Base-by-base conservation (phyloP, 2,329 filamentous ascomycete genomes). In the Cytospora leucostoma region DNA sequence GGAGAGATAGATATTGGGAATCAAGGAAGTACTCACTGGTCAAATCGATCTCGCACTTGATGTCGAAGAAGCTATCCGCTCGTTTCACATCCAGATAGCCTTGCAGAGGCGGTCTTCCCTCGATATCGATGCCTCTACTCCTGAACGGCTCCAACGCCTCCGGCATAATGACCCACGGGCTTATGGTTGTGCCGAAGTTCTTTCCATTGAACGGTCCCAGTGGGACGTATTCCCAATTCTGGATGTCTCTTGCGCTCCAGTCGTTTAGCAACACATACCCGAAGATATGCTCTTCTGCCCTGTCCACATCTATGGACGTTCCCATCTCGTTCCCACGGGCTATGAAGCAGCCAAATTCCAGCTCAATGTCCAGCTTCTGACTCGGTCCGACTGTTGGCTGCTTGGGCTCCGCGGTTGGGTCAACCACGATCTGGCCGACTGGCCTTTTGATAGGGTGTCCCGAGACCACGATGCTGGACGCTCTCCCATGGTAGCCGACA, bases 231-330 rank as follows among this genome's bases (percentile, higher is more conserved):
- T 96, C 92, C 90, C 90, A 95, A 0, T 84, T 84, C 73, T 96
- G 92, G 56, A 95, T 88, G 69, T 95, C 91, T 67, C 91, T 80
- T 5, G 91, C 91, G 61, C 88, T 92, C 92, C 92, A 96, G 75
- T 96, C 92, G 69, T 96, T 96, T 81, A 96, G 84, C 63, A 96
- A 76, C 0, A 95, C 91, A 33, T 92, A 81, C 15, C 92, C 92
- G 71, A 95, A 95, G 34, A 96, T 81, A 70, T 87, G 82, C 19
- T 91, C 83, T 17, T 66, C 64, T 0, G 91, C 91, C 52, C 88
- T 77, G 3, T 78, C 76, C 27, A 93, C 83, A 0, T 79, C 75
- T 21, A 95, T 81, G 0, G 86, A 82, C 60, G 83, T 77, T 7
- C 91, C 90, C 70, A 92, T 79, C 1, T 80, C 74, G 70, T 90